A percentile compares a stretch with the other conserved stretches of the same genome.
phyloP scores from a whole-genome alignment of 768 basidiomycete species.

The Boletus eberwhitei region DNA sequence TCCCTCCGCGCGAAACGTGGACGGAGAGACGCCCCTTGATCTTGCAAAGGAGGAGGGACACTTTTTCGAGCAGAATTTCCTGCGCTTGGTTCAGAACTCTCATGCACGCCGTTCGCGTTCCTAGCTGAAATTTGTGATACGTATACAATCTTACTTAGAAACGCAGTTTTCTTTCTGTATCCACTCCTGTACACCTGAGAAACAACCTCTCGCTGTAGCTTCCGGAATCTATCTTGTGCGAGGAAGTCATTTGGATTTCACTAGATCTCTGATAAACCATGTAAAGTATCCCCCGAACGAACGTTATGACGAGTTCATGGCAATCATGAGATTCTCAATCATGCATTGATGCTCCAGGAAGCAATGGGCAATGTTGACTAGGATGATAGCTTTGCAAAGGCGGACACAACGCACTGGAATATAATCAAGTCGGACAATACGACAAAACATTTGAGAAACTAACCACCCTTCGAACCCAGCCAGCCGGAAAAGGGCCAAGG shows the following conservation, averaged over 20 bases:
- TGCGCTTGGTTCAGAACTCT: background rate
- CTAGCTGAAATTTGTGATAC: background rate
- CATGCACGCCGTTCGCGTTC: background rate
- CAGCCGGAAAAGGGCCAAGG: background rate
- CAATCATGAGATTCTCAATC: too few species aligned
- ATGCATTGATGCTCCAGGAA: too few species aligned
- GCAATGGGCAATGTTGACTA: too few species aligned
- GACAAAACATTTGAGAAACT: background rate
- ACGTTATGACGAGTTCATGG: too few species aligned
- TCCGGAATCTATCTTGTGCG: too few species aligned
- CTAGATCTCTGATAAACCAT: too few species aligned
- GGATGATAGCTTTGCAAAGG: too few species aligned
- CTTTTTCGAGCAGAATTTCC: slow-evolving; percentile 4
- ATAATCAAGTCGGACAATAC: background rate
- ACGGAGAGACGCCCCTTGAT: background rate
- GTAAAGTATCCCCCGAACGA: too few species aligned
- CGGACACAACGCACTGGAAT: too few species aligned
- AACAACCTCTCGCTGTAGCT: too few species aligned
- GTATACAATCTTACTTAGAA: background rate
- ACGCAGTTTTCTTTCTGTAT: background rate
- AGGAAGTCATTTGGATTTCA: too few species aligned
- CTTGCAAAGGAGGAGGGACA: background rate
- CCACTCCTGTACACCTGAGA: too few species aligned
- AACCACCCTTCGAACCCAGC: background rate
- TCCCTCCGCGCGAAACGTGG: background rate